Evolutionary conservation across 2,329 filamentous ascomycete genomes (phyloP), one percentile per base, ranked within the genome.

Genomic region (Colletotrichum tanaceti): DNA sequence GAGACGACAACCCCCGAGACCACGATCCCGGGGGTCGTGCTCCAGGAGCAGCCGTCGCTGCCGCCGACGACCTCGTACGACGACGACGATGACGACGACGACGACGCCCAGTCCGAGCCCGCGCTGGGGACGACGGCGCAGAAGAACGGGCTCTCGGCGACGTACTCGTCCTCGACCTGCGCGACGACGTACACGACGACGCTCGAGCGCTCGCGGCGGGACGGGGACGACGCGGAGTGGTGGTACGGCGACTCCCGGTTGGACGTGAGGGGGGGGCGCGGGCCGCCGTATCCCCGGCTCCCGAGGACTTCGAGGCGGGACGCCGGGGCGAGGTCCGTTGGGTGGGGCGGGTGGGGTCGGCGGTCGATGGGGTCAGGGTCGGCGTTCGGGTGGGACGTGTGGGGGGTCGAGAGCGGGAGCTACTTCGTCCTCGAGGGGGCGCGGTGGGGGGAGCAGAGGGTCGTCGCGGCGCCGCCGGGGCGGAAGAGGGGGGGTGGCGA

Each of bases 401-500:
- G 54, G 38, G 54, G 63, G 24, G 38, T 63, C 10, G 58, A 66
- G 0, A 24, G 28, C 24, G 61, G 61, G 47, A 59, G 65, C 4
- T 68, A 59, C 32, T 65, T 61, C 38, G 65, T 49, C 22, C n/a
- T 65, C 4, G 62, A 68, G 6, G 65, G 54, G 61, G 65, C 61
- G 10, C 4, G 54, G 47, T 68, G 62, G 54, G 65, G 59, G 47
- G 65, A 68, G 62, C 60, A 68, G 47, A 54, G 55, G 41, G 41
- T n/a, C 16, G 13, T 32, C 16, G 10, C 43, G 43, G 22, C 20
- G 5, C 35, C 38, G 47, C 10, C 28, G 7, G 28, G 6, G 5
- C 20, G n/a, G 22, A 66, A 18, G 38, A 22, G 38, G 7, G 58
- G 38, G 7, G 58, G 7, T 43, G 32, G 14, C 10, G 13, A 35